Conservation (phyloP, 768 basidiomycete species). For the Rhizopogon rudus region DNA sequence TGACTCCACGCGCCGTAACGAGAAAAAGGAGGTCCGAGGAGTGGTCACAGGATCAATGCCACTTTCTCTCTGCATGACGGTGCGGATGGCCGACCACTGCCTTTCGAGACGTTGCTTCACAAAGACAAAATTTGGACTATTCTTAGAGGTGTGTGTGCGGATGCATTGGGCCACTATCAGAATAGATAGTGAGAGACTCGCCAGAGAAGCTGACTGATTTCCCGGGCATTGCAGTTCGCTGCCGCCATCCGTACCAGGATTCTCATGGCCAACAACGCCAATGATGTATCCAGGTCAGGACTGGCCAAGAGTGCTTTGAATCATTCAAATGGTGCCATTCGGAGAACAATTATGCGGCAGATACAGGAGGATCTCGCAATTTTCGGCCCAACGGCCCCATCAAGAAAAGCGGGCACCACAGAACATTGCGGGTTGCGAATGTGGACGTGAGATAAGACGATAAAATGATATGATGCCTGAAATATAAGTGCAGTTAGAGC, state of each 20-base stretch:
- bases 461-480: not conserved
- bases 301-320: not conserved
- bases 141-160: not conserved
- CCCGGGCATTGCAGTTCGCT: slow-evolving; percentile 18
- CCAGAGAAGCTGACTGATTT: slow-evolving; percentile 9
- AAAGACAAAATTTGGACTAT: not conserved
- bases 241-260: slow-evolving; percentile 15
- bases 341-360: slow-evolving; percentile 7
- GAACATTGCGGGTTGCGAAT: not conserved
- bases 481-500: not conserved
- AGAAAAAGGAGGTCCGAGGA: slow-evolving; percentile 18
- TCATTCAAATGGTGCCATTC: slow-evolving; percentile 1
- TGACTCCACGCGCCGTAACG: slow-evolving; percentile 4
- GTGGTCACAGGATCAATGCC: not conserved
- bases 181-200: slow-evolving; percentile 21
- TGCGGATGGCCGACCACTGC: slow-evolving; percentile 12
- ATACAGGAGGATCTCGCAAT: slow-evolving; percentile 12
- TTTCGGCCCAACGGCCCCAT: slow-evolving; percentile 8
- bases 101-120: slow-evolving; percentile 8
- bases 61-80: slow-evolving; percentile 7
- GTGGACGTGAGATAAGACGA: slow-evolving; percentile 1
- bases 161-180: slow-evolving; percentile 6
- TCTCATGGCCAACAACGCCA: slow-evolving; percentile 13
- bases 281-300: slow-evolving; percentile 7
- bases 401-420: slow-evolving; percentile 4